These are phyloP conservation scores for Abortiporus biennis DNA, from an alignment of 1,284 basidiomycete species.

Conservation along the genomic window DNA sequence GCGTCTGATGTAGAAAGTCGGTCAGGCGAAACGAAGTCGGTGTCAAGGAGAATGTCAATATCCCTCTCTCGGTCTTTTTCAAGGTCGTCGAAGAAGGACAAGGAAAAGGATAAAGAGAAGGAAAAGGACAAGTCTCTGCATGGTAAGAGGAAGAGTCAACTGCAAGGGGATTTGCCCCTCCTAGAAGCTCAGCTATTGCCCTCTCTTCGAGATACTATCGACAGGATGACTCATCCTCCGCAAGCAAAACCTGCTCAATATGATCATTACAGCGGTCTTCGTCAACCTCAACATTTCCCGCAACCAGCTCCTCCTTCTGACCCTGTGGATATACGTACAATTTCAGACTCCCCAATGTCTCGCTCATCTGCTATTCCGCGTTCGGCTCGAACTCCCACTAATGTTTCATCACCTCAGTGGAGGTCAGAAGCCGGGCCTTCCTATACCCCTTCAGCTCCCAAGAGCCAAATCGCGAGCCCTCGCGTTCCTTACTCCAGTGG, in stretches of 20 bases:
- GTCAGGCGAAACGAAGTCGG: neutral
- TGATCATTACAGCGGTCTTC: neutral
- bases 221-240: constrained; percentile 52
- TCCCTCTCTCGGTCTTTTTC: constrained; percentile 13
- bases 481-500: too few species aligned
- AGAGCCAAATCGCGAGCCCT: too few species aligned
- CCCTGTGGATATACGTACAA: too few species aligned
- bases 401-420: constrained; percentile 1
- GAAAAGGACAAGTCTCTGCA: constrained; percentile 16
- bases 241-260: constrained; percentile 3
- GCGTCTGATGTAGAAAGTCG: neutral
- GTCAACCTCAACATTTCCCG: too few species aligned
- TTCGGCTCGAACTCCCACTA: neutral
- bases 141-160: constrained; percentile 36
- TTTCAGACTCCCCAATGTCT: too few species aligned
- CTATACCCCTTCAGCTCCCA: too few species aligned
- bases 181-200: constrained; percentile 61
- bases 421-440: too few species aligned
- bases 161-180: constrained; percentile 46
- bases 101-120: constrained; percentile 14
- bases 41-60: constrained; percentile 17
- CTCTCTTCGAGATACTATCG: constrained; percentile 61
- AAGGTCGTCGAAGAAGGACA: constrained; percentile 10
- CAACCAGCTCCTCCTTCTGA: neutral
- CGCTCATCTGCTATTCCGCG: neutral